These are phyloP conservation scores for Moniliophthora roreri DNA, from an alignment of 1,284 basidiomycete genomes.

Conservation along the genomic window DNA sequence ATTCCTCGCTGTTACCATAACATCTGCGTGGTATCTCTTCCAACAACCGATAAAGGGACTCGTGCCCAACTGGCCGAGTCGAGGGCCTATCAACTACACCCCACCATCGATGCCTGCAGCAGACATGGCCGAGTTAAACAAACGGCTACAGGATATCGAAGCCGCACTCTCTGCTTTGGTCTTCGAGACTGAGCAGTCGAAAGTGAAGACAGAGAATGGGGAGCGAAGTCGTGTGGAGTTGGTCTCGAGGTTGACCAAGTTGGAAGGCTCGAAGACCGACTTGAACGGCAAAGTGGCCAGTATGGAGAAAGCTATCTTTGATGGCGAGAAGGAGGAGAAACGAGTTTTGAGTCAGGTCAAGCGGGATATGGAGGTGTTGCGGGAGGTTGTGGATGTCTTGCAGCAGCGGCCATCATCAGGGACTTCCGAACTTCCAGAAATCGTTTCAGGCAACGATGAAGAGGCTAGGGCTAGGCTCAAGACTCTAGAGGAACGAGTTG, in stretches of 20 bases:
- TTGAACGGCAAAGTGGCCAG: constrained; percentile 45
- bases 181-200: constrained; percentile 49
- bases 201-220: constrained; percentile 50
- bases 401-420: constrained; percentile 45
- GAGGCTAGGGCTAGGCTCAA: constrained; percentile 56
- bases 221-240: constrained; percentile 49
- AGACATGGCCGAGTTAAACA: constrained; percentile 69
- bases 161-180: constrained; percentile 57
- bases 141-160: constrained; percentile 68
- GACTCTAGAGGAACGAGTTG: constrained; percentile 61
- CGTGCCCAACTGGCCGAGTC: constrained; percentile 21
- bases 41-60: constrained; percentile 30
- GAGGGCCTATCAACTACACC: constrained; percentile 28
- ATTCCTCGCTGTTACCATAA: constrained; percentile 38
- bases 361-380: constrained; percentile 54
- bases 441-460: constrained; percentile 39
- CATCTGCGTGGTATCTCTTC: constrained; percentile 41
- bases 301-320: constrained; percentile 37
- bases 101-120: constrained; percentile 61
- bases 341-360: constrained; percentile 49
- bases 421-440: constrained; percentile 16
- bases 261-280: constrained; percentile 61
- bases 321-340: constrained; percentile 40
- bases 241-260: constrained; percentile 44
- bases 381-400: constrained; percentile 28